Base-by-base conservation (phyloP, 108 stramenopile genomes). In the Cylindrotheca fusiformis region DNA sequence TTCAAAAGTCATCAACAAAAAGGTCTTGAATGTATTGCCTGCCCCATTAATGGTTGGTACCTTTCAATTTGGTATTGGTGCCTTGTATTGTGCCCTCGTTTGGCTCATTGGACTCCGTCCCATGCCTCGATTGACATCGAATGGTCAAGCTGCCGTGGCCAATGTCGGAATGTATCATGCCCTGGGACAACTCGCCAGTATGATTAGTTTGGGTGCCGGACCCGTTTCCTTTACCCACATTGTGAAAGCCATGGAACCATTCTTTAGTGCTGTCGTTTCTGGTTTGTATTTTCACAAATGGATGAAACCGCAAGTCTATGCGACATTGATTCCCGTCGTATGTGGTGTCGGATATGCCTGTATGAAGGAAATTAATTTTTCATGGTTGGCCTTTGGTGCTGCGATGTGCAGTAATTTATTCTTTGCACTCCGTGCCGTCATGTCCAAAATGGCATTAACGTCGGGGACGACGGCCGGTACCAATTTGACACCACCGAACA, bases 311-410 rank as follows among this genome's bases (percentile, higher is more conserved):
- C 68, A 65, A 47, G 95, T 93, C 5, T 96, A 96, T 71, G 71
- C 72, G 0, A 81, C 90, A 4, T 75, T 96, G 25, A 63, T 96
- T 51, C 95, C 93, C 26, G 89, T 96, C 1, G 87, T 96, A 20
- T 88, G 89, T 25, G 95, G 95, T 61, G 95, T 96, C n/a, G 87
- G 82, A 31, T 87, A 88, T 63, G 95, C 95, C 24, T 92, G 87
- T 33, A 47, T 94, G 28, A 94, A 94, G 52, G 92, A 96, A 72
- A 70, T 84, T 29, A 76, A 71, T 58, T 97, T 96, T 67, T 90
- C 83, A 25, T 93, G 92, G 93, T 59, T 95, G 26, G 91, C 95
- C 33, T 96, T 98, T 58, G 52, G 61, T 3, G 87, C 93, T 29
- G 97, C 96, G 52, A 94, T 96, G 91, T 74, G 74, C 1, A 95